phyloP scores from a whole-genome alignment of 2,329 filamentous ascomycete species.

The Botrytis hyacinthi region DNA sequence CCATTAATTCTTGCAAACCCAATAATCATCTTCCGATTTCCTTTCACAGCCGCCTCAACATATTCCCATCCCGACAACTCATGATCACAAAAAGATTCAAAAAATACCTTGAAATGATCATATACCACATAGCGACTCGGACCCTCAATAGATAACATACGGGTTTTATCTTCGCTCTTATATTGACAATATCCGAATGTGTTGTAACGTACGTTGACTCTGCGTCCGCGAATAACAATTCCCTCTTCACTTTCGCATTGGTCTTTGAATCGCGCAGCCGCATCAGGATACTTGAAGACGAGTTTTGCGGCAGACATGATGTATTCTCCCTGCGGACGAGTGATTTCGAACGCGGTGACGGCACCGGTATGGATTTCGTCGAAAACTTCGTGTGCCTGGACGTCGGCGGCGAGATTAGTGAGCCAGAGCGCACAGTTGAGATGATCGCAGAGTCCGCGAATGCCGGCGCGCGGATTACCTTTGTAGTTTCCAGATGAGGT shows the following conservation, averaged over 20 bases:
- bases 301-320: background rate
- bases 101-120: background rate
- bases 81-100: background rate
- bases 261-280: background rate
- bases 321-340: background rate
- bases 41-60: background rate
- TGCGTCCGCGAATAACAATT: background rate
- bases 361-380: background rate
- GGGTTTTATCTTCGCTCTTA: background rate
- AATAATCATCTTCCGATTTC: background rate
- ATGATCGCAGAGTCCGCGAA: background rate
- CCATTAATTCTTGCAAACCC: background rate
- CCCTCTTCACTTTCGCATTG: background rate
- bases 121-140: background rate
- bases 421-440: background rate
- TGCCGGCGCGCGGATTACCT: background rate
- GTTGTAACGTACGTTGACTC: background rate
- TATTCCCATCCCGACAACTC: background rate
- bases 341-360: background rate
- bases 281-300: background rate
- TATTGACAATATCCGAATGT: background rate
- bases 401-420: background rate
- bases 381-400: background rate
- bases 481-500: background rate
- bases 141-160: background rate